Percentiles rank a stretch among this genome's conserved stretches.
phyloP scores from a whole-genome alignment of 2,329 filamentous ascomycete species.

The Sclerotinia trifoliorum region DNA sequence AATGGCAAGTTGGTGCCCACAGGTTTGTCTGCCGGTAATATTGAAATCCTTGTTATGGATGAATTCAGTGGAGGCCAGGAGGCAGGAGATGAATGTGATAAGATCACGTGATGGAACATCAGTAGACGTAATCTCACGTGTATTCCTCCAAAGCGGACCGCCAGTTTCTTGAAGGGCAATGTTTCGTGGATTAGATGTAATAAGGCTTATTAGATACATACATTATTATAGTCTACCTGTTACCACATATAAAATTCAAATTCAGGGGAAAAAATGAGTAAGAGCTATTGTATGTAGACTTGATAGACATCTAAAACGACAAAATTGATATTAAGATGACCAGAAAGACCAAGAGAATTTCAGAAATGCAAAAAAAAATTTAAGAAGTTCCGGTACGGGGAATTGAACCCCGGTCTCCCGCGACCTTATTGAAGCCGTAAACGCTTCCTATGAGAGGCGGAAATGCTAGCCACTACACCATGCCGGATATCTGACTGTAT shows the following conservation, averaged over 20 bases:
- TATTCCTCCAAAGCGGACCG: too few species aligned
- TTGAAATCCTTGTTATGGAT: slow-evolving; percentile 8
- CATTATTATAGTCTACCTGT: too few species aligned
- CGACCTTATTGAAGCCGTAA: neutral
- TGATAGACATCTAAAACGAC: neutral
- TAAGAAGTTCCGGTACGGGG: slow-evolving; percentile 19
- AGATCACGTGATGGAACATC: too few species aligned
- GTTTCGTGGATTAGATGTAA: too few species aligned
- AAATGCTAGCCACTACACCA: slow-evolving; percentile 23
- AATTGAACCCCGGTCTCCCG: slow-evolving; percentile 23
- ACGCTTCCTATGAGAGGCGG: slow-evolving; percentile 6
- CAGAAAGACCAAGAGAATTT: neutral
- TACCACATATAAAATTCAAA: neutral
- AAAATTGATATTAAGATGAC: neutral
- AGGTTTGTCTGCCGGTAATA: slow-evolving; percentile 6
- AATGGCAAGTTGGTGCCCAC: neutral
- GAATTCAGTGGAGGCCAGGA: neutral
- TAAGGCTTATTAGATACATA: too few species aligned
- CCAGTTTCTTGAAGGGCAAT: too few species aligned
- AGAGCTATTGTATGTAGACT: neutral
- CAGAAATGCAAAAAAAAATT: neutral
- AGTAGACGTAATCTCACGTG: too few species aligned
- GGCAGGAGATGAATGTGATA: too few species aligned
- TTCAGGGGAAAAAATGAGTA: neutral
- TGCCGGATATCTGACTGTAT: neutral